Evolutionary conservation across 1,284 basidiomycete genomes (phyloP), one percentile per base, ranked within the genome.

Genomic region (Sporisorium sorghi): DNA sequence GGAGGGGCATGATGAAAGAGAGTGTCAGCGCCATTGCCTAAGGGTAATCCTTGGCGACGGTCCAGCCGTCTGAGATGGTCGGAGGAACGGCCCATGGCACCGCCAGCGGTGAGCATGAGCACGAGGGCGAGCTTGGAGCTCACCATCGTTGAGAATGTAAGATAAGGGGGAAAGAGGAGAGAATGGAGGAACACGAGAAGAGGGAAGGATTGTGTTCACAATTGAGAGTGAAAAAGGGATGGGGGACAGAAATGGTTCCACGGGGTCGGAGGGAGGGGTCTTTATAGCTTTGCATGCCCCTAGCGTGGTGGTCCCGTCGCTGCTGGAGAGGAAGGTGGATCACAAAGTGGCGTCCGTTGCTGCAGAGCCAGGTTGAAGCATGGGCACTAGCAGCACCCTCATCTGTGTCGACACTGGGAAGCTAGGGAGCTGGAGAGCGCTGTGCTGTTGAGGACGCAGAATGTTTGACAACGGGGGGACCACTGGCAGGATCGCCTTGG

Each of bases 91-190:
- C 49, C 49, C 57, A 70, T 49, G 53, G 21, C 67, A 70, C 67
- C 57, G 67, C 60, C 61, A 63, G 67, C 67, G 57, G 67, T 70
- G 67, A 70, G 53, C 57, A 70, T 43, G 60, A 70, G 60, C 53
- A 60, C 49, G 23, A 70, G 53, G 35, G 61, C 67, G 30, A 64
- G 67, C 57, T 64, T 70, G 12, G 57, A 58, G 52, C 61, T 53
- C 60, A 70, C 61, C 67, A 70, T 70, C 28, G 14, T 56, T 70
- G 53, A 8, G 17, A 57, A 56, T 24, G 28, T 24, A 14, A 44
- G 39, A 42, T 28, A 35, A 12, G 33, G 21, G 46, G 35, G n/a
- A 30, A 11, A 11, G 17, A 32, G 32, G 15, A 50, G n/a, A 44
- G 37, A 30, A 11, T 11, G 11, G 46, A 24, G 50, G 43, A 14